Base-by-base conservation (phyloP, 1,139 yeast species). In the Protomyces lactucae-debilis region DNA sequence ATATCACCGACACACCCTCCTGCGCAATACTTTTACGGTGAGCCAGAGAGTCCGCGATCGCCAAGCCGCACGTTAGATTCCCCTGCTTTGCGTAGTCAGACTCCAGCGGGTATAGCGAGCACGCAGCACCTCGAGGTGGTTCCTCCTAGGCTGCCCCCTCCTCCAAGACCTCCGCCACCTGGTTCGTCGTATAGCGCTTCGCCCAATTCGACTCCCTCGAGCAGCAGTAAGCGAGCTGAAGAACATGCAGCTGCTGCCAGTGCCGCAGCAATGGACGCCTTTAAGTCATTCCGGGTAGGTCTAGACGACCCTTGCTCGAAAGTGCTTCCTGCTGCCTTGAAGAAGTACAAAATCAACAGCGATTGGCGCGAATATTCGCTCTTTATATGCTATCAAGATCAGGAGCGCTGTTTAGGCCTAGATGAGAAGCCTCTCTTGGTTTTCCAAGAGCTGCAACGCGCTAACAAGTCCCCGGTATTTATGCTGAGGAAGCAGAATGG, bases 301-400 rank as follows among this genome's bases (percentile, higher is more conserved):
- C 86, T 91, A 28, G 97, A 92, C 67, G 98, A 92, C 72, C 91
- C 97, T 1, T 91, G 97, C 74, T 85, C 88, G 71, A 89, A 88
- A 75, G 87, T 93, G 35, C 77, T 93, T 60, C 96, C 90, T 71
- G 91, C 88, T 52, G 97, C 97, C 3, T 86, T 91, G 87, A 85
- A 86, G 70, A 82, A 95, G 69, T 96, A 92, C 76, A 87, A 85
- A 68, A 82, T 93, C 65, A 83, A 86, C 48, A 87, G 84, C 63
- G 97, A 91, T 73, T 88, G 97, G 95, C 82, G 88, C 64, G 88
- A 89, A 70, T 92, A 91, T 72, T 96, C 93, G 0, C 78, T 93
- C 65, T 92, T 92, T 35, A 88, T 93, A 16, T 88, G 96, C 72
- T 91, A 90, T 73, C 55, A 57, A 28, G 56, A 60, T 28, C 87